A percentile compares a stretch with the other conserved stretches of the same genome.
Conservation (phyloP, 1,284 basidiomycete genomes). For the Exsudoporus floridanus region DNA sequence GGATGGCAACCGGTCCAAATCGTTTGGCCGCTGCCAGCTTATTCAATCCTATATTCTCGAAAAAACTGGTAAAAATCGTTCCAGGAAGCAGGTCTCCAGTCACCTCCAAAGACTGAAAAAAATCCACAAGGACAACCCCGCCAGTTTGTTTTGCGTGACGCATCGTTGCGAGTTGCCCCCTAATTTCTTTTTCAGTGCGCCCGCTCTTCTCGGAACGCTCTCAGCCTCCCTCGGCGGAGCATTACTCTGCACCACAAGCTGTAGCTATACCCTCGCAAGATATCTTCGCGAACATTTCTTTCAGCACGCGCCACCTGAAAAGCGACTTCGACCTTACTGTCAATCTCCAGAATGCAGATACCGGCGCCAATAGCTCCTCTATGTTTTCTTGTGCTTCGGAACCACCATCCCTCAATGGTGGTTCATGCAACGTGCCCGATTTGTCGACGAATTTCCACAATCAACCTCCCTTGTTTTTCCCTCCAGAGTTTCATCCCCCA, state of each 20-base stretch:
- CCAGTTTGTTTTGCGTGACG: conserved; percentile 23
- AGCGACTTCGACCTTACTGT: conserved; percentile 14
- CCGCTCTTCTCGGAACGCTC: conserved; percentile 29
- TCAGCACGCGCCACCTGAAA: conserved; percentile 13
- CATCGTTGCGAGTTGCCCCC: background rate
- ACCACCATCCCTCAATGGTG: background rate
- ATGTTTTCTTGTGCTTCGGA: conserved; percentile 9
- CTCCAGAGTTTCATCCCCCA: conserved; percentile 11
- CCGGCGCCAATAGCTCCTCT: background rate
- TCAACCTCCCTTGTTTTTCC: conserved; percentile 5
- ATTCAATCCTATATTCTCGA: conserved; percentile 39
- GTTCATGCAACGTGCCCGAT: conserved; percentile 1
- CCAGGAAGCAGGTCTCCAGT: conserved; percentile 35
- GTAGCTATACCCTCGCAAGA: conserved; percentile 15
- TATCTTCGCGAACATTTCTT: conserved; percentile 8
- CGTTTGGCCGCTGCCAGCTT: conserved; percentile 36
- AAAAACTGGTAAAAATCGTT: conserved; percentile 37
- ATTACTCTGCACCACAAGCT: conserved; percentile 3
- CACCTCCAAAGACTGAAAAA: conserved; percentile 36
- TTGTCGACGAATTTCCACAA: conserved; percentile 6
- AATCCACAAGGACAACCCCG: conserved; percentile 30
- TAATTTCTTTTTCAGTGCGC: conserved; percentile 16
- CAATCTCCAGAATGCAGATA: conserved; percentile 8
- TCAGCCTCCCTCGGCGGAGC: conserved; percentile 17
- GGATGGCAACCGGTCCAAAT: conserved; percentile 21